phyloP scores from a whole-genome alignment of 495 filamentous ascomycete genomes.

The Penicillium desertorum region DNA sequence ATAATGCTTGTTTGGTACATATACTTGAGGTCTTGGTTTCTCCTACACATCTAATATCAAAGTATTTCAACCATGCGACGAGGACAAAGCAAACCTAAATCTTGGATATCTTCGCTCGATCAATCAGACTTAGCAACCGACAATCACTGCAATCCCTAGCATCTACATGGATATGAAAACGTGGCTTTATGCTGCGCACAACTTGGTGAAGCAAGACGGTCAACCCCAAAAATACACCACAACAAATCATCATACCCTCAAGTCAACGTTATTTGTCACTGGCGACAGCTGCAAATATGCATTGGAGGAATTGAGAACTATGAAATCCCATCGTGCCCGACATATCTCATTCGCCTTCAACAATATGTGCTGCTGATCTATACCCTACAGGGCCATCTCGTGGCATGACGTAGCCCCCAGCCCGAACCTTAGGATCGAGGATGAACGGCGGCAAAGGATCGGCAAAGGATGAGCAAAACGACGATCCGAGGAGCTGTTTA shows the following conservation, averaged over 20 bases:
- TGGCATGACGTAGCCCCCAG: slow-evolving; percentile 9
- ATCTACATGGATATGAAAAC: background rate
- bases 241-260: background rate
- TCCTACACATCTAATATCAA: background rate
- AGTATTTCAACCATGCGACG: background rate
- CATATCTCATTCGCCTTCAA: background rate
- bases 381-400: background rate
- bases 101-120: background rate
- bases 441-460: background rate
- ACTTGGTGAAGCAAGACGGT: background rate
- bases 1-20: background rate
- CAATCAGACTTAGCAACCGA: background rate
- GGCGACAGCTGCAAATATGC: background rate
- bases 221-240: background rate
- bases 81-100: background rate
- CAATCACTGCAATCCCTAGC: background rate
- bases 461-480: background rate
- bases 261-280: background rate
- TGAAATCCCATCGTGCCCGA: too few relatives aligned
- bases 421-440: background rate
- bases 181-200: background rate
- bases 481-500: background rate
- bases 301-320: background rate
- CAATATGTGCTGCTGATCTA: background rate
- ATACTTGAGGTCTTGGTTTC: background rate